Evolutionary conservation across 2,329 filamentous ascomycete species (phyloP), one percentile per base, ranked within the genome.

Genomic region (Colletotrichum tropicale): DNA sequence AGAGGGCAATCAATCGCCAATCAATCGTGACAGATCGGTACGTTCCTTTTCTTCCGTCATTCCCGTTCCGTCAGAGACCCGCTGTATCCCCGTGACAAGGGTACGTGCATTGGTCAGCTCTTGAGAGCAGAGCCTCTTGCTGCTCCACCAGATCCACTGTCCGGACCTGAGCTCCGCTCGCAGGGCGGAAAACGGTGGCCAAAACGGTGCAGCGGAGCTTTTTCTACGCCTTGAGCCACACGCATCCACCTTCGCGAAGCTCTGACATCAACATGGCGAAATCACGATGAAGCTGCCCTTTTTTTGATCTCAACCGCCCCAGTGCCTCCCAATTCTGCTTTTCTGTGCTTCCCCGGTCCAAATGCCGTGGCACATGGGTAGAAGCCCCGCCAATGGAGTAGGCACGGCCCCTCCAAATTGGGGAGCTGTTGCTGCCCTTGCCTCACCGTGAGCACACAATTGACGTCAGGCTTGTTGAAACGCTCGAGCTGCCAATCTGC

Each of bases 261-360:
- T 75, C 38, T 77, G 75, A 77, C 75, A 76, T 76, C 75, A 77
- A 77, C 62, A 75, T 77, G 72, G 71, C 75, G 75, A 72, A 75
- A 75, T 68, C 21, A 16, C 61, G 67, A 67, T 68, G 56, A 32
- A n/a, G 43, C 69, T 56, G 73, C 70, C 15, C 30, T 48, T 61
- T 74, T 74, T 32, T 62, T 72, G 69, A 73, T 66, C 43, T 38
- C 55, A 24, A 65, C 26, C 30, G 21, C 13, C n/a, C 28, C n/a
- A 12, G n/a, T 61, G 26, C 30, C 21, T 24, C 24, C 48, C 21
- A 30, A 18, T 16, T 56, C 28, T 34, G 26, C 32, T 30, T 36
- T 38, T n/a, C 21, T 52, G 55, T 69, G 52, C 13, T 16, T 30
- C 36, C 28, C 70, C 43, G 12, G 52, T 5, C 38, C 24, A n/a